phyloP scores from a whole-genome alignment of 2,329 filamentous ascomycete species.

The Microcyclosporella mali region DNA sequence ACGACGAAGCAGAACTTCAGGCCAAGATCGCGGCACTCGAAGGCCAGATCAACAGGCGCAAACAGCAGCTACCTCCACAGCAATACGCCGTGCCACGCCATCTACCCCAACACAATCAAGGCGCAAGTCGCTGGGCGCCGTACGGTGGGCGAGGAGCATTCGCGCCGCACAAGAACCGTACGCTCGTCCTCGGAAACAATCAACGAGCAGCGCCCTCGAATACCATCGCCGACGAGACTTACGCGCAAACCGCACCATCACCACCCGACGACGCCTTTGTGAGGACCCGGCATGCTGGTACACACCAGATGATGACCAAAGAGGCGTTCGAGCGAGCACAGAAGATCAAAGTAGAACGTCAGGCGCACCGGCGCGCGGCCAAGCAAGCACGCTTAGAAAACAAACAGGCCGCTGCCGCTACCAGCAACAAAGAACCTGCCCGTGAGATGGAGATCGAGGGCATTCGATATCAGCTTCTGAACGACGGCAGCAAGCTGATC shows the following conservation, averaged over 20 bases:
- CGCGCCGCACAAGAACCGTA: conserved; percentile 48
- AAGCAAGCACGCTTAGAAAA: conserved; percentile 41
- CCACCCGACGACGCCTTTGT: conserved; percentile 52
- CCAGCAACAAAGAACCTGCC: conserved; percentile 16
- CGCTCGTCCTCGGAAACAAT: conserved; percentile 47
- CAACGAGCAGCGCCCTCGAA: conserved; percentile 7
- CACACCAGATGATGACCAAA: conserved; percentile 77
- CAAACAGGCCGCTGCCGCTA: conserved; percentile 56
- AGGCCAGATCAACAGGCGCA: conserved; percentile 28
- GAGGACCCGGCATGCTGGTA: conserved; percentile 61
- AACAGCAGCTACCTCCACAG: conserved; percentile 18
- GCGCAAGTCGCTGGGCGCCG: conserved; percentile 20
- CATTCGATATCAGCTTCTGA: conserved; percentile 65
- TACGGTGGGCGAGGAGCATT: conserved; percentile 16
- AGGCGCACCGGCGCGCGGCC: conserved; percentile 58
- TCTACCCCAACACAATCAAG: conserved; percentile 2
- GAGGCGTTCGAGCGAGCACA: conserved; percentile 69
- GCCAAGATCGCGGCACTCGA: conserved; percentile 27
- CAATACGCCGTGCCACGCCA: conserved; percentile 1
- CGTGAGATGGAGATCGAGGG: conserved; percentile 58
- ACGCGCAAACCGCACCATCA: conserved; percentile 23
- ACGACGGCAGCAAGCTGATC: conserved; percentile 76
- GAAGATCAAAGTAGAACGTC: conserved; percentile 54
- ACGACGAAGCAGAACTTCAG: conserved; percentile 26
- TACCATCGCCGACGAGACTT: conserved; percentile 12